Evolutionary conservation across 2,329 filamentous ascomycete genomes (phyloP).

Genomic region (Talaromyces funiculosus): DNA sequence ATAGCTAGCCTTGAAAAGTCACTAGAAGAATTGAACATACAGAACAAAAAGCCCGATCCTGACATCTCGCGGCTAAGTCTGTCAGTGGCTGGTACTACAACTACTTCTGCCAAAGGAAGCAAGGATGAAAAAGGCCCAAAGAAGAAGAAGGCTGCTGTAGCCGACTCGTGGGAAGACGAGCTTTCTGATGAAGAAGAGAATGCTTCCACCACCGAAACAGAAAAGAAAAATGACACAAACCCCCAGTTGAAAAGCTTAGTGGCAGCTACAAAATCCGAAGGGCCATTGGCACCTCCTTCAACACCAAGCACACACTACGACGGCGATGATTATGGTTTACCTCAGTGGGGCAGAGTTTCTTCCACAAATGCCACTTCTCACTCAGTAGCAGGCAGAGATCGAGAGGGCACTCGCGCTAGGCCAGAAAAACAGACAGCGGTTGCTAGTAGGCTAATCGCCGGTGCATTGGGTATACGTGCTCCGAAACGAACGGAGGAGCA

Average conservation of each 20-base stretch:
- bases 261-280: constrained; percentile 24
- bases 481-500: constrained; percentile 84
- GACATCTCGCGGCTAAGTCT: constrained; percentile 24
- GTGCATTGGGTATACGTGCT: constrained; percentile 73
- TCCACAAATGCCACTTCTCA: constrained; percentile 6
- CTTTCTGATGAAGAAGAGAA: constrained; percentile 42
- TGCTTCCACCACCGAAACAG: constrained; percentile 16
- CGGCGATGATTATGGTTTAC: background rate
- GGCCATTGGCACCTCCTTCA: constrained; percentile 54
- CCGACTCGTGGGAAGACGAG: constrained; percentile 76
- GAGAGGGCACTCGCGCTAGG: constrained; percentile 31
- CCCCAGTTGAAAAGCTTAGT: constrained; percentile 17
- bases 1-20: constrained; percentile 15
- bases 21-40: constrained; percentile 20
- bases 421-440: constrained; percentile 94
- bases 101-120: background rate
- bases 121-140: constrained; percentile 23
- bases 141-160: constrained; percentile 40
- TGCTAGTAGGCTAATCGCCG: constrained; percentile 82
- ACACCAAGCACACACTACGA: constrained; percentile 48
- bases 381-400: constrained; percentile 9
- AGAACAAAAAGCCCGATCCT: constrained; percentile 24
- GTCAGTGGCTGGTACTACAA: background rate
- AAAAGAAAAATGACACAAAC: constrained; percentile 20
- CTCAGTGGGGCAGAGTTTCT: constrained; percentile 10